phyloP scores from a whole-genome alignment of 768 basidiomycete genomes.

The Myochromella boudieri region DNA sequence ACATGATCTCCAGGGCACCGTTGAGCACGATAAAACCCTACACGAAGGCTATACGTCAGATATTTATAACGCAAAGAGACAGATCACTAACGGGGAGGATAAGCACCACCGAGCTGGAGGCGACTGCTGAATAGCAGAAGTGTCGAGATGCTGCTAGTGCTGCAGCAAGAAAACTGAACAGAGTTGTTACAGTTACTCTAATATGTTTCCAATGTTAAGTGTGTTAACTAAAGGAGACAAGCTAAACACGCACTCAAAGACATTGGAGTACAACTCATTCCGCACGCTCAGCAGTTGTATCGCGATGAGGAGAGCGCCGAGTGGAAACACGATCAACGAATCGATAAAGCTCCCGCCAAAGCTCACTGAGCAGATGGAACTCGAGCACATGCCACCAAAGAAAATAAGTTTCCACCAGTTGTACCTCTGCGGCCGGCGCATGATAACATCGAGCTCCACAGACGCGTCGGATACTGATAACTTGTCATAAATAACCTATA shows the following conservation, averaged over 20 bases:
- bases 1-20: slow-evolving; percentile 77
- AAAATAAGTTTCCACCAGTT: slow-evolving; percentile 59
- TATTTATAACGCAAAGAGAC: background rate
- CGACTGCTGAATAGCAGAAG: slow-evolving; percentile 82
- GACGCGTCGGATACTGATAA: slow-evolving; percentile 75
- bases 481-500: slow-evolving; percentile 82
- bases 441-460: slow-evolving; percentile 65
- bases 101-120: slow-evolving; percentile 74
- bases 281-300: slow-evolving; percentile 71
- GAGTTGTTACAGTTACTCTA: slow-evolving; percentile 76
- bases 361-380: slow-evolving; percentile 69
- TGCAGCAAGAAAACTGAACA: slow-evolving; percentile 78
- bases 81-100: slow-evolving; percentile 64
- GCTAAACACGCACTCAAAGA: slow-evolving; percentile 60
- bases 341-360: slow-evolving; percentile 82
- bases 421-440: slow-evolving; percentile 66
- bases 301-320: slow-evolving; percentile 72
- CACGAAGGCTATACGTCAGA: background rate
- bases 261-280: slow-evolving; percentile 78
- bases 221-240: background rate
- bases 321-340: slow-evolving; percentile 65
- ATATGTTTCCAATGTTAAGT: slow-evolving; percentile 4
- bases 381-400: slow-evolving; percentile 76
- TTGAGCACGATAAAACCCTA: slow-evolving; percentile 67
- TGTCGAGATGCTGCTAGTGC: slow-evolving; percentile 65